Evolutionary conservation across 2,329 filamentous ascomycete genomes (phyloP).

Genomic region (Stagonosporopsis rhizophila): DNA sequence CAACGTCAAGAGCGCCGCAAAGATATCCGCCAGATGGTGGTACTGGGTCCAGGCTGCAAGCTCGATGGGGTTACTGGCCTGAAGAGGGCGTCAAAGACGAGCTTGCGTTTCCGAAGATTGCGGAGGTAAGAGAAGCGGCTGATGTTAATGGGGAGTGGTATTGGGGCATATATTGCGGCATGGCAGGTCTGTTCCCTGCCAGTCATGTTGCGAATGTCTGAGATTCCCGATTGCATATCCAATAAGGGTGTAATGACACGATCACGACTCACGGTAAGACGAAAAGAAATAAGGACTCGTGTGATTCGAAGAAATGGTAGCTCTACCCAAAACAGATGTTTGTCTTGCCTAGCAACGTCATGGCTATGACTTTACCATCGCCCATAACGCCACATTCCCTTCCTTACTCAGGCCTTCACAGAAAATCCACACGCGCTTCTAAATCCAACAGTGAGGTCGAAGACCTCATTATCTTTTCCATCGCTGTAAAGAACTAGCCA

Average conservation of each 20-base stretch:
- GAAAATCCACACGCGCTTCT: no score
- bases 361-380: no score
- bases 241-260: neutral
- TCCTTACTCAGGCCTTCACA: no score
- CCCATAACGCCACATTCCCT: no score
- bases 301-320: neutral
- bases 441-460: no score
- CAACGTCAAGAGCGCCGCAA: constrained; percentile 13
- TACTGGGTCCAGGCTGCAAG: constrained; percentile 67
- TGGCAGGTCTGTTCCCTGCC: constrained; percentile 79
- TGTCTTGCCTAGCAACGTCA: no score
- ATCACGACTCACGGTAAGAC: neutral
- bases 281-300: neutral
- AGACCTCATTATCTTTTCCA: no score
- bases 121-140: constrained; percentile 82
- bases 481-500: no score
- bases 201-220: constrained; percentile 62
- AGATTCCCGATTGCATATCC: neutral
- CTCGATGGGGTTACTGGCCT: constrained; percentile 82
- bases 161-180: constrained; percentile 83
- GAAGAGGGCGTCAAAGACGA: constrained; percentile 71
- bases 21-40: constrained; percentile 79
- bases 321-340: no score
- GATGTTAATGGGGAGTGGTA: constrained; percentile 93
- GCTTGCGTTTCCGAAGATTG: constrained; percentile 80